phyloP scores from a whole-genome alignment of 768 basidiomycete genomes.

The Mycena crocata region DNA sequence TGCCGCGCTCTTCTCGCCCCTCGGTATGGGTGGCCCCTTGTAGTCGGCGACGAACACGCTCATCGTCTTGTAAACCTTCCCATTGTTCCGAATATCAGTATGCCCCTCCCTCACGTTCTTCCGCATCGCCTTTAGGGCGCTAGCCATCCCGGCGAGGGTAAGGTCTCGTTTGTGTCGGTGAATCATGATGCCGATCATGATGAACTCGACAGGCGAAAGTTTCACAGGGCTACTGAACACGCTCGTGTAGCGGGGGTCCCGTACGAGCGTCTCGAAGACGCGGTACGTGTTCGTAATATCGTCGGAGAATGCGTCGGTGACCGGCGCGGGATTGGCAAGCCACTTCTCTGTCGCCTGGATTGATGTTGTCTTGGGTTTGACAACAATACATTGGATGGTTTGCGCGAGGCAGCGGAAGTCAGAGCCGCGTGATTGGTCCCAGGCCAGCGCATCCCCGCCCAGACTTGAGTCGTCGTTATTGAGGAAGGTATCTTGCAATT shows the following conservation, averaged over 20 bases:
- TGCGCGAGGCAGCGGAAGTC: constrained; percentile 72
- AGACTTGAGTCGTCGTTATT: constrained; percentile 48
- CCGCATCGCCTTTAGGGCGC: constrained; percentile 64
- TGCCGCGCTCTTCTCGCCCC: constrained; percentile 34
- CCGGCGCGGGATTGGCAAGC: constrained; percentile 51
- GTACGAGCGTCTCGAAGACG: constrained; percentile 59
- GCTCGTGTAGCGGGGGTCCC: constrained; percentile 46
- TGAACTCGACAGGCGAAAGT: constrained; percentile 78
- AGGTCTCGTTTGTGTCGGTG: constrained; percentile 57
- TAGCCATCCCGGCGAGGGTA: constrained; percentile 53
- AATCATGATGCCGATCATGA: constrained; percentile 66
- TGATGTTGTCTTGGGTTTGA: constrained; percentile 46
- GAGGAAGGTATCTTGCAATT: constrained; percentile 60
- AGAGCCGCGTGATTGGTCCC: constrained; percentile 50
- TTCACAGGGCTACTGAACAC: constrained; percentile 57
- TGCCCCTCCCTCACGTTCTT: constrained; percentile 63
- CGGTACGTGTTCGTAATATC: constrained; percentile 56
- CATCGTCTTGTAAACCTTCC: constrained; percentile 65
- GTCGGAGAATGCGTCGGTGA: constrained; percentile 43
- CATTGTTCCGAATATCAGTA: constrained; percentile 75
- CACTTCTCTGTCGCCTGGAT: constrained; percentile 62
- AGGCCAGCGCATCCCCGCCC: constrained; percentile 40
- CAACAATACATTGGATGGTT: constrained; percentile 63
- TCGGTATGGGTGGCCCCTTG: constrained; percentile 2
- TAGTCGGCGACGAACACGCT: constrained; percentile 58